Conservation (phyloP, 768 basidiomycete species). For the Harrya chromipes region DNA sequence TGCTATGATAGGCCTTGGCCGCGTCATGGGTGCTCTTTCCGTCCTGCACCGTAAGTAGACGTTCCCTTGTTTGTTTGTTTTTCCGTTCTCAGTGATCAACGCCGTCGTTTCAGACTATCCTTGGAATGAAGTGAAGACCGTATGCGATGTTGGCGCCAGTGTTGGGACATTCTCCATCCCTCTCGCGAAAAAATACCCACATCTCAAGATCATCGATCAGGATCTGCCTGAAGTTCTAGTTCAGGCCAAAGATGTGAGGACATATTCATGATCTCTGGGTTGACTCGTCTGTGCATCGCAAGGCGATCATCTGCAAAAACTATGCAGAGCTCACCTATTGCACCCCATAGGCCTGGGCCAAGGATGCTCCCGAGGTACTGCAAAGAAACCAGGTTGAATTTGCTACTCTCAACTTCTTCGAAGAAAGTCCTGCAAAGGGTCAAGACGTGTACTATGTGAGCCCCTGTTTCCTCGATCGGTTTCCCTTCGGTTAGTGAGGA, state of each 20-base stretch:
- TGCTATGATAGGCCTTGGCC: conserved; percentile 23
- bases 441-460: conserved; percentile 27
- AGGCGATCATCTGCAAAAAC: not conserved
- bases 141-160: conserved; percentile 32
- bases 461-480: not conserved
- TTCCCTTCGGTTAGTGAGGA: not conserved
- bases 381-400: conserved; percentile 14
- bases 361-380: conserved; percentile 16
- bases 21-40: conserved; percentile 24
- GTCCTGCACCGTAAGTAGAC: conserved; percentile 20
- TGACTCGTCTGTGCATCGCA: not conserved
- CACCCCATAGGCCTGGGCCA: conserved; percentile 12
- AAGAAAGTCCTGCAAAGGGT: conserved; percentile 13
- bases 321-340: not conserved
- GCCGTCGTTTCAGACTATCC: conserved; percentile 14
- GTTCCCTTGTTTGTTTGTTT: not conserved
- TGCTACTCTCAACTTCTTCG: conserved; percentile 20
- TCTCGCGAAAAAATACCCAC: conserved; percentile 25
- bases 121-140: conserved; percentile 22
- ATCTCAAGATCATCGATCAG: conserved; percentile 26
- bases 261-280: not conserved
- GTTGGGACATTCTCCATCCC: conserved; percentile 27
- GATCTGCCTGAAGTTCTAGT: conserved; percentile 28
- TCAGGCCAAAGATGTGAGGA: conserved; percentile 20
- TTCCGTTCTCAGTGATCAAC: not conserved